phyloP scores from a whole-genome alignment of 345 rosid species.

The Rhodamnia argentea region DNA sequence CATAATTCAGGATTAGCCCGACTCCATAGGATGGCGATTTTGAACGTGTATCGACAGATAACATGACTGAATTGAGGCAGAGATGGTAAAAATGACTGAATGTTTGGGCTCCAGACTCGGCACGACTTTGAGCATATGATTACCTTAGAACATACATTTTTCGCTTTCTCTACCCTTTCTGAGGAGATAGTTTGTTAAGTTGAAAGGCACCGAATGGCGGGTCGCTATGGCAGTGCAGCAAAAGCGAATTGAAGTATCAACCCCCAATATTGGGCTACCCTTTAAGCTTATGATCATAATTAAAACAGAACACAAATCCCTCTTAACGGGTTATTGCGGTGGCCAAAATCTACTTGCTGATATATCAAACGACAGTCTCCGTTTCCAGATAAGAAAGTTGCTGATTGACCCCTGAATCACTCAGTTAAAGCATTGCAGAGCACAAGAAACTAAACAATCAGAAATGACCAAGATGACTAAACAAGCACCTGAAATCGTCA shows the following conservation, averaged over 20 bases:
- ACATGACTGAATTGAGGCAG: not conserved
- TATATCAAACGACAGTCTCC: not conserved
- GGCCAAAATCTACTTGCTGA: not conserved
- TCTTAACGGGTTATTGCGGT: not conserved
- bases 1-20: not conserved
- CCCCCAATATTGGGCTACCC: not conserved
- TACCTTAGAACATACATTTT: not conserved
- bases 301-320: not conserved
- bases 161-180: not conserved
- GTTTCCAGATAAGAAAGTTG: not conserved
- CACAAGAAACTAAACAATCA: too few relatives aligned
- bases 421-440: not conserved
- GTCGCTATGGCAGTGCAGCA: not conserved
- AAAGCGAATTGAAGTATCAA: not conserved
- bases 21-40: not conserved
- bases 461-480: too few relatives aligned
- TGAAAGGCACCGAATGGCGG: not conserved
- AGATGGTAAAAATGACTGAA: not conserved
- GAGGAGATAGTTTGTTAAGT: not conserved
- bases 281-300: not conserved
- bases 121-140: not conserved
- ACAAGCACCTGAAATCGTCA: slow-evolving; percentile 68
- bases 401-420: not conserved
- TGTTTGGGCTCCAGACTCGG: not conserved
- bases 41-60: not conserved